Evolutionary conservation across 257 asterid genomes (phyloP), one percentile per base, ranked within the genome.

Genomic region (Rubia yunnanensis): DNA sequence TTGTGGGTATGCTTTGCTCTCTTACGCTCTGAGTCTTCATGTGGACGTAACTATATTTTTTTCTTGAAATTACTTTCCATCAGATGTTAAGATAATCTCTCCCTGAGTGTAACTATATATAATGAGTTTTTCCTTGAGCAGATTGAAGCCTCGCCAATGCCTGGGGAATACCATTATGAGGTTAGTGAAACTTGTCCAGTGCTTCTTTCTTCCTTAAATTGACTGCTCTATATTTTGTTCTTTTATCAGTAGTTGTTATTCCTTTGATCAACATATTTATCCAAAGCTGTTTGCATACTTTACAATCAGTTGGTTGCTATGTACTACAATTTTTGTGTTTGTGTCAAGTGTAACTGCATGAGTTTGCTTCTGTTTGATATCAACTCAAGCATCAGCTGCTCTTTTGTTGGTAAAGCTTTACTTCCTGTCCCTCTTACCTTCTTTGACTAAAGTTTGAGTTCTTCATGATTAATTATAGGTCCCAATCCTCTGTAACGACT

Each of bases 111-210:
- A 27, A 44, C 22, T 34, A 48, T 61, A 73, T 32, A 76, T 34
- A 75, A 64, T 63, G 41, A 55, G 35, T 75, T 69, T 49, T 61
- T 56, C 60, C 68, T 71, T 72, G 66, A 61, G 66, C 72, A 89
- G 98, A 83, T 92, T 71, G 87, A 73, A 75, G 96, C 78, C 55
- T 83, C 98, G 59, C 71, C 76, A 71, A 92, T 92, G 98, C 96
- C 97, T 10, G 91, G 80, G 76, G 96, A 83, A 75, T 92, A 89
- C 69, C 82, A 81, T 35, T 82, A 85, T 55, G 88, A 92, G 65
- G 98, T 92, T 79, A 83, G 96, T 73, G 50, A 35, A 7, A 17
- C 24, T 17, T 68, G 65, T 54, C 32, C 58, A 30, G 15, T 74
- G 70, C 22, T 54, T 46, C 18, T 64, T 31, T 50, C 49, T n/a